These are phyloP conservation scores for Aspergillus eucalypticola DNA, from an alignment of 2,329 filamentous ascomycete species.

Conservation along the genomic window DNA sequence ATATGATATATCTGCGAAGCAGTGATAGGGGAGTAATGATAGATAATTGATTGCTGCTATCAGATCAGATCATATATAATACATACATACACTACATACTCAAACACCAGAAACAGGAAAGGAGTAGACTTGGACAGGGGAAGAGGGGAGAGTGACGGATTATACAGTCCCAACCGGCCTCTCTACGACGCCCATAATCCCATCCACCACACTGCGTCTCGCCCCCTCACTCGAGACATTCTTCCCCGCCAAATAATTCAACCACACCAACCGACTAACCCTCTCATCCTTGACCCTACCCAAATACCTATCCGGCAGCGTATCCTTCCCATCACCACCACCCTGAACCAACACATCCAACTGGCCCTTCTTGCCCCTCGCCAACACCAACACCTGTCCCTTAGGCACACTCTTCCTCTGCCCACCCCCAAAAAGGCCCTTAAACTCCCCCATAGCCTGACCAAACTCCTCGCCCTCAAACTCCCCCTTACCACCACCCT, in stretches of 20 bases:
- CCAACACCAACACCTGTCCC: slow-evolving; percentile 72
- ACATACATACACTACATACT: slow-evolving; percentile 1
- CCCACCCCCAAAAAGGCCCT: slow-evolving; percentile 75
- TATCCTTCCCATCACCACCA: slow-evolving; percentile 39
- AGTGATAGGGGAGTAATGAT: neutral
- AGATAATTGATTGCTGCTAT: neutral
- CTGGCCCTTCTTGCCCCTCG: slow-evolving; percentile 64
- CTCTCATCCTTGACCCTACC: slow-evolving; percentile 77
- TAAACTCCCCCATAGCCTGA: slow-evolving; percentile 72
- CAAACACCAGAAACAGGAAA: neutral
- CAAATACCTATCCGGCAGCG: slow-evolving; percentile 55
- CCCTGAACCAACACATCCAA: slow-evolving; percentile 67
- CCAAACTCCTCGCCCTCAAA: slow-evolving; percentile 77
- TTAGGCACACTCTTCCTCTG: slow-evolving; percentile 70
- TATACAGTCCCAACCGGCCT: slow-evolving; percentile 78
- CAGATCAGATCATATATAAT: neutral
- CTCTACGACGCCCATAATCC: slow-evolving; percentile 83
- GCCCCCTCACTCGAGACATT: slow-evolving; percentile 84
- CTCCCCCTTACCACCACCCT: slow-evolving; percentile 31
- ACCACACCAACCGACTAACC: slow-evolving; percentile 78
- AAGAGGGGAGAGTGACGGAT: no score
- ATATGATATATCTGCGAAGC: no score
- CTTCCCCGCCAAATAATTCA: slow-evolving; percentile 84
- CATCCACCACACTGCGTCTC: slow-evolving; percentile 78
- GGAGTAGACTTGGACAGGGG: no score